These are phyloP conservation scores for Chrysoporthe deuterocubensis DNA, from an alignment of 2,329 filamentous ascomycete species.

Conservation along the genomic window DNA sequence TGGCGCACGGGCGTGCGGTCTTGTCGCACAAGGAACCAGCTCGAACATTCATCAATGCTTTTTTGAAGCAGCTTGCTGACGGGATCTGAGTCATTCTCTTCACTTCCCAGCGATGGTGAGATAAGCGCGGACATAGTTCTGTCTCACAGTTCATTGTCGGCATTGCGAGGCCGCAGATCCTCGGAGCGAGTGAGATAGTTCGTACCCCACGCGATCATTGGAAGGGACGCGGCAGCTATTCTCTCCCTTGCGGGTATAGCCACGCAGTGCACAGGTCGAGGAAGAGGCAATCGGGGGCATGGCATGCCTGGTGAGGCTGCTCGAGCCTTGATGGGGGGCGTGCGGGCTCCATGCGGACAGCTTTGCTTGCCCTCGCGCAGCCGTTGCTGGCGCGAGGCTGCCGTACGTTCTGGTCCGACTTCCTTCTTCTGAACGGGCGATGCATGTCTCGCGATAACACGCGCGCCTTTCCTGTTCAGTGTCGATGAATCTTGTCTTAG, in stretches of 20 bases:
- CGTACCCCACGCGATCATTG: not conserved
- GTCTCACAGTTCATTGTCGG: not conserved
- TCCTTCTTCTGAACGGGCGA: not conserved
- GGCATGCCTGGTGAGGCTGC: not conserved
- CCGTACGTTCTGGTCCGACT: not conserved
- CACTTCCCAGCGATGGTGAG: not conserved
- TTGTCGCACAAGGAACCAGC: not conserved
- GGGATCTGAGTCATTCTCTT: constrained; percentile 4
- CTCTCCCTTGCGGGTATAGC: not conserved
- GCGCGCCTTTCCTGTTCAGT: not conserved
- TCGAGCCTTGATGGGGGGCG: not conserved
- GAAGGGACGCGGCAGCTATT: not conserved
- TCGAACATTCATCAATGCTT: not conserved
- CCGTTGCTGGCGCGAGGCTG: not conserved
- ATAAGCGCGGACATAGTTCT: constrained; percentile 7
- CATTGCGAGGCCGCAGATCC: not conserved
- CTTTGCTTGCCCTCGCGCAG: not conserved
- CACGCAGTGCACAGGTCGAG: not conserved
- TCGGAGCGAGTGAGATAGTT: not conserved
- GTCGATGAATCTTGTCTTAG: not conserved
- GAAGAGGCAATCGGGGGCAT: not conserved
- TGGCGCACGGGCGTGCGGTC: not conserved
- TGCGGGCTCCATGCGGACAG: not conserved
- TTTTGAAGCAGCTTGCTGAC: not conserved
- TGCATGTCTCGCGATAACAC: constrained; percentile 8